phyloP scores from a whole-genome alignment of 805 yeast species.

The Candida pseudoglaebosa region DNA sequence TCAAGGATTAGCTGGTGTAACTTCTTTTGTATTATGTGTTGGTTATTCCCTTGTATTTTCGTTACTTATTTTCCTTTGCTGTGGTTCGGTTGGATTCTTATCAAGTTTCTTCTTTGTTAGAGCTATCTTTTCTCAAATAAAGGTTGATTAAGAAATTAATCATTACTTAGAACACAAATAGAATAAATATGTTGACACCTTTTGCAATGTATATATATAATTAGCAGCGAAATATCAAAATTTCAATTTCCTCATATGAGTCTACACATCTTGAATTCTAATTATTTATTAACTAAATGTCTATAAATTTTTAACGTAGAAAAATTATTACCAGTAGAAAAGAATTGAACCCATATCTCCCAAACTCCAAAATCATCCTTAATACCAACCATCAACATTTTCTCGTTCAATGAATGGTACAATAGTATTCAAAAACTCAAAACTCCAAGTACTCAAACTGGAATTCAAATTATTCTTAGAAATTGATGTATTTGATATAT shows the following conservation, averaged over 20 bases:
- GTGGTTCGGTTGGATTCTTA: constrained; percentile 85
- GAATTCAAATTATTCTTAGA: constrained; percentile 5
- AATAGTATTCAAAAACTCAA: constrained; percentile 16
- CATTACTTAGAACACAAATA: no score
- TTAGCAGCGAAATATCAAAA: background rate
- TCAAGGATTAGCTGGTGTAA: constrained; percentile 59
- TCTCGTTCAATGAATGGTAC: constrained; percentile 29
- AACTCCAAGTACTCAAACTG: constrained; percentile 16
- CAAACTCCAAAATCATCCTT: background rate
- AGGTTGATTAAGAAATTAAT: constrained; percentile 76
- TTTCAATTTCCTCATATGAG: background rate
- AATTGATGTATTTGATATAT: constrained; percentile 4
- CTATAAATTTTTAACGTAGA: background rate
- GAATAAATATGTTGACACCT: no score
- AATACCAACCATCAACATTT: constrained; percentile 35
- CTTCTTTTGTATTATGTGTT: constrained; percentile 72
- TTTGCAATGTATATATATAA: no score
- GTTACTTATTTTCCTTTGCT: constrained; percentile 65
- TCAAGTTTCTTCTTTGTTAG: constrained; percentile 71
- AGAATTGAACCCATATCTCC: background rate
- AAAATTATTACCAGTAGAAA: background rate
- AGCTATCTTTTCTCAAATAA: constrained; percentile 77
- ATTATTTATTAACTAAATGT: background rate
- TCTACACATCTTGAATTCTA: background rate
- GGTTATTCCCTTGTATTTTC: constrained; percentile 81